Conservation (phyloP, 2,329 filamentous ascomycete genomes). For the Emergomyces orientalis region DNA sequence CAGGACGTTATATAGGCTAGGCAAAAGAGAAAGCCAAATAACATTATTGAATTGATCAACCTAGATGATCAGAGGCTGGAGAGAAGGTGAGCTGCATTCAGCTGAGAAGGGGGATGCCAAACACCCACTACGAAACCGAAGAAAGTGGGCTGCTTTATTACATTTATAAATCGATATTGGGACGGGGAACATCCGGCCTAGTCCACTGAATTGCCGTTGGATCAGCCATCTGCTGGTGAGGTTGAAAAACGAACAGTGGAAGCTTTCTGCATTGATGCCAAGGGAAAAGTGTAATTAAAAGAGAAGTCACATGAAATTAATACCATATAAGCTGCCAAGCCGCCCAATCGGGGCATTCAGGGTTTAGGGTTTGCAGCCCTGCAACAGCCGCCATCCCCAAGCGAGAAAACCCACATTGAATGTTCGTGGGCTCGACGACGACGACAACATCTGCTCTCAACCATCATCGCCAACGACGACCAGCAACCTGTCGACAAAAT, state of each 20-base stretch:
- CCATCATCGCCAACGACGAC: conserved; percentile 27
- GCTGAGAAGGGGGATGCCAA: too few species aligned
- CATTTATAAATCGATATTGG: background rate
- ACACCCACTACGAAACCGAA: too few species aligned
- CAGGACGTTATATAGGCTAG: too few species aligned
- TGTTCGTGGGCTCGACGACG: conserved; percentile 5
- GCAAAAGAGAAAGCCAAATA: too few species aligned
- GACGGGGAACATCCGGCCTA: too few species aligned
- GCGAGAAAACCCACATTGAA: conserved; percentile 37
- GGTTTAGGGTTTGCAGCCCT: conserved; percentile 31
- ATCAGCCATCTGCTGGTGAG: background rate
- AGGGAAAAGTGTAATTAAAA: background rate
- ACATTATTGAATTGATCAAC: too few species aligned
- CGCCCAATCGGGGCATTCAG: conserved; percentile 19
- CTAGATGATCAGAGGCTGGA: too few species aligned
- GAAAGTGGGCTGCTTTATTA: too few species aligned
- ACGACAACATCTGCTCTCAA: conserved; percentile 8
- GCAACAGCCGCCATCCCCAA: conserved; percentile 26
- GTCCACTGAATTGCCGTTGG: background rate
- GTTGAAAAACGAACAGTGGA: background rate
- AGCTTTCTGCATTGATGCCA: too few species aligned
- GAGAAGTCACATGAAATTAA: background rate
- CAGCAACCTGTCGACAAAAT: conserved; percentile 49
- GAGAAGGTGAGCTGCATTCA: too few species aligned
- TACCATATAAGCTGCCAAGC: conserved; percentile 1